Evolutionary conservation across 441 rosid species (phyloP).

Genomic region (Bruguiera hainesii): DNA sequence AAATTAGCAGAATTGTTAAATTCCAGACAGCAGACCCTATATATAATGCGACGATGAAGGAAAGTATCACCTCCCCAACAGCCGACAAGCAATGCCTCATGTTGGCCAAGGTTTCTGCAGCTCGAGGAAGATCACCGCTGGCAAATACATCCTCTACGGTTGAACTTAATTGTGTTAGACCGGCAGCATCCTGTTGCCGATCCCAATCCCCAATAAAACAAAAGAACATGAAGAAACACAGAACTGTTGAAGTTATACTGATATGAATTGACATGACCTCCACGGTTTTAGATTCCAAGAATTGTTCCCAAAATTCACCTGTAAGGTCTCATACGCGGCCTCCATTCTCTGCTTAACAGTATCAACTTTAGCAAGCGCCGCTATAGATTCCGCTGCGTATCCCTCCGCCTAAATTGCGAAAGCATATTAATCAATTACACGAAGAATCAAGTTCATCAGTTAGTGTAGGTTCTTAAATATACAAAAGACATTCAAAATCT

Average conservation of each 20-base stretch:
- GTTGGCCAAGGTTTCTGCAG: conserved; percentile 98
- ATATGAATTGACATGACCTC: too few relatives aligned
- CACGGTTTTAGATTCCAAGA: background rate
- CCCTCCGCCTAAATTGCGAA: conserved; percentile 72
- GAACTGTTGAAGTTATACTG: too few relatives aligned
- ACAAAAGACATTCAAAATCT: background rate
- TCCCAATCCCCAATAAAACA: background rate
- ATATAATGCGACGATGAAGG: background rate
- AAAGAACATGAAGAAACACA: background rate
- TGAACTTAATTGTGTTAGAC: conserved; percentile 92
- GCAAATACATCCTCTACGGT: conserved; percentile 98
- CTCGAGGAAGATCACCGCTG: conserved; percentile 97
- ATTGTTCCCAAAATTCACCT: conserved; percentile 39
- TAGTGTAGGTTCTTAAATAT: too few relatives aligned
- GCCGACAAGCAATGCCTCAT: conserved; percentile 99
- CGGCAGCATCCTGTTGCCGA: conserved; percentile 82
- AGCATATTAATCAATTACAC: conserved; percentile 1
- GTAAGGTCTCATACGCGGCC: conserved; percentile 87
- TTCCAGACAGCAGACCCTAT: background rate
- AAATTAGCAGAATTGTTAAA: too few relatives aligned
- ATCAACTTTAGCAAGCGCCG: conserved; percentile 94
- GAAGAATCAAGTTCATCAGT: background rate
- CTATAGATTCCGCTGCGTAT: conserved; percentile 87
- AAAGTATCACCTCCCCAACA: conserved; percentile 78
- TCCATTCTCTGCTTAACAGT: conserved; percentile 98